These are phyloP conservation scores for Leccinum variicolor DNA, from an alignment of 768 basidiomycete species.

Conservation along the genomic window DNA sequence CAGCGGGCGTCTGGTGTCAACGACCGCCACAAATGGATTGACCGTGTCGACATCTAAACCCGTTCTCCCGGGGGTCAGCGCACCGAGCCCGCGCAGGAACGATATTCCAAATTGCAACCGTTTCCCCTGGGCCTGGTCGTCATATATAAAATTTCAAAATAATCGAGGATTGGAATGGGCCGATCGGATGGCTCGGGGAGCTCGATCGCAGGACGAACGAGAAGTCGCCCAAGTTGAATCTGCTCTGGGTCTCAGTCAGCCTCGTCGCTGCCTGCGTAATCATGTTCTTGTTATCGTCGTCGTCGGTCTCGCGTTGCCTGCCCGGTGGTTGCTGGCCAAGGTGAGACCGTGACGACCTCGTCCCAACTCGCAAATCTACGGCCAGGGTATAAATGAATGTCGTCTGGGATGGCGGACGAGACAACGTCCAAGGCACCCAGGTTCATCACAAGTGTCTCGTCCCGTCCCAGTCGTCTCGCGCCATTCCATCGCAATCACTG, in stretches of 20 bases:
- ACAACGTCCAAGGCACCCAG: neutral
- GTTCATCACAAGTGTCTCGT: neutral
- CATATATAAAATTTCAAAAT: neutral
- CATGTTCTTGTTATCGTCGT: neutral
- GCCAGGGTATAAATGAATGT: neutral
- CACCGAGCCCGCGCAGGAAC: neutral
- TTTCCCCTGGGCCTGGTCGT: neutral
- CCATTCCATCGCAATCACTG: neutral
- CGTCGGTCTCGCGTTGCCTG: neutral
- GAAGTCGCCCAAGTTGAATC: neutral
- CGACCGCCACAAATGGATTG: neutral
- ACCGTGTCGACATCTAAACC: neutral
- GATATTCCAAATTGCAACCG: neutral
- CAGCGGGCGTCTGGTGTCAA: neutral
- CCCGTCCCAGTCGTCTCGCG: neutral
- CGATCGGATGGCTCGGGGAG: neutral
- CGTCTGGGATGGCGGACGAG: neutral
- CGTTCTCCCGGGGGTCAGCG: neutral
- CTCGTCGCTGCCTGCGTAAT: neutral
- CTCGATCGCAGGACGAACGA: neutral
- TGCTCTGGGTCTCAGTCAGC: neutral
- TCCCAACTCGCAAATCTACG: neutral
- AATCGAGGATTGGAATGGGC: neutral
- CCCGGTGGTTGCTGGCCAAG: neutral
- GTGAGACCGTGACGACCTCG: neutral